Percentiles rank a stretch among this genome's conserved stretches.
These are phyloP conservation scores for Vaccinium corymbosum DNA, from an alignment of 148 eudicot species.

Conservation along the genomic window DNA sequence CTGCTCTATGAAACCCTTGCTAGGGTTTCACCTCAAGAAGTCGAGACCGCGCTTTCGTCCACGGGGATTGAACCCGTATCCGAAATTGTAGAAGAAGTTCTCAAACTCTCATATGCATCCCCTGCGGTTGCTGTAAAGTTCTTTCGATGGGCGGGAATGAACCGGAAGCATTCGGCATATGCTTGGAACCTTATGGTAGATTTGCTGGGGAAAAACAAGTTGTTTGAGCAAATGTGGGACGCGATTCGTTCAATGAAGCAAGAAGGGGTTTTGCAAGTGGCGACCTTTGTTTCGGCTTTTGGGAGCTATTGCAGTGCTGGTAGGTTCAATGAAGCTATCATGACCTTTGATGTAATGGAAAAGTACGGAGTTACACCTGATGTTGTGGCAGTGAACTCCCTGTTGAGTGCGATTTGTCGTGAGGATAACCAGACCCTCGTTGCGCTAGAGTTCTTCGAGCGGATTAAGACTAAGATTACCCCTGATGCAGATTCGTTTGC, in stretches of 20 bases:
- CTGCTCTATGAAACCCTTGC: conserved; percentile 55
- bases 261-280: conserved; percentile 41
- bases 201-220: conserved; percentile 68
- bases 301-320: conserved; percentile 63
- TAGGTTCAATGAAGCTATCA: conserved; percentile 57
- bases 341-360: conserved; percentile 82
- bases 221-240: conserved; percentile 89
- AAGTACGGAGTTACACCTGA: conserved; percentile 69
- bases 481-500: conserved; percentile 68
- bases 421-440: conserved; percentile 40
- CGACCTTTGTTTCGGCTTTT: conserved; percentile 64
- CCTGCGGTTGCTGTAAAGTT: conserved; percentile 59
- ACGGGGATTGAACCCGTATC: conserved; percentile 47
- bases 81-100: conserved; percentile 63
- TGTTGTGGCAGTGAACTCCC: conserved; percentile 59
- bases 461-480: conserved; percentile 50
- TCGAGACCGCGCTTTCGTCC: conserved; percentile 39
- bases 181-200: conserved; percentile 89
- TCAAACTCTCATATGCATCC: conserved; percentile 57
- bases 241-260: conserved; percentile 80
- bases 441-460: conserved; percentile 63
- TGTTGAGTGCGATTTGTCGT: conserved; percentile 67
- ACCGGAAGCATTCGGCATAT: conserved; percentile 40
- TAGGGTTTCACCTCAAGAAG: conserved; percentile 28
- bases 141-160: conserved; percentile 65